Evolutionary conservation across 768 basidiomycete genomes (phyloP).

Genomic region (Collybia sp.): DNA sequence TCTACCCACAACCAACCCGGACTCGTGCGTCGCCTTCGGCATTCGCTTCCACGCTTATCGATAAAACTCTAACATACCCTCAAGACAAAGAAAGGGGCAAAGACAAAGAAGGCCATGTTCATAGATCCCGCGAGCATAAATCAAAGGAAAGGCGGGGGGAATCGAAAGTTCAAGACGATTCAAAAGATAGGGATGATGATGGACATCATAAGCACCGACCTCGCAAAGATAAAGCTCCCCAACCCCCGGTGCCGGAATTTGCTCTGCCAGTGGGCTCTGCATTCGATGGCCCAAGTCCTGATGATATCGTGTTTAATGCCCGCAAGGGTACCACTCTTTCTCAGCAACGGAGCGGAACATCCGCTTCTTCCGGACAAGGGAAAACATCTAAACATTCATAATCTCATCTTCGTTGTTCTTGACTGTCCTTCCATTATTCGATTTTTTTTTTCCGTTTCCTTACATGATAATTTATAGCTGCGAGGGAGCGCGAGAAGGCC

Average conservation of each 20-base stretch:
- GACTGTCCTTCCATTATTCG: constrained; percentile 10
- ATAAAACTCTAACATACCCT: constrained; percentile 36
- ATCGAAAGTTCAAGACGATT: background rate
- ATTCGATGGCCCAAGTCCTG: constrained; percentile 86
- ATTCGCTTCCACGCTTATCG: constrained; percentile 69
- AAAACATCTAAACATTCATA: constrained; percentile 13
- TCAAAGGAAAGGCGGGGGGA: constrained; percentile 4
- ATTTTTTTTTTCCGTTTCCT: constrained; percentile 17
- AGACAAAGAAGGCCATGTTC: constrained; percentile 17
- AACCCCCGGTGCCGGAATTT: constrained; percentile 29
- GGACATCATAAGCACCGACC: constrained; percentile 18
- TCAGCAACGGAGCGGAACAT: constrained; percentile 26
- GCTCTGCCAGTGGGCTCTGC: constrained; percentile 42
- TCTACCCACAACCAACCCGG: constrained; percentile 45
- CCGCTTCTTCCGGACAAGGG: constrained; percentile 4
- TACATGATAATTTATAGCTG: constrained; percentile 54
- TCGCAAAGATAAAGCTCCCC: constrained; percentile 17
- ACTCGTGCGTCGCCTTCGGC: constrained; percentile 75
- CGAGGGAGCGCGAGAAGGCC: constrained; percentile 76
- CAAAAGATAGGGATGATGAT: constrained; percentile 7
- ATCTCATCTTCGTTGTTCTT: constrained; percentile 12
- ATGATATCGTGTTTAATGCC: constrained; percentile 81
- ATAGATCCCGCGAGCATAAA: constrained; percentile 25
- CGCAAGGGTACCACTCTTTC: constrained; percentile 65
- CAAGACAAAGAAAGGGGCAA: constrained; percentile 26